phyloP scores from a whole-genome alignment of 1,139 yeast genomes.

The Debaryomyces psychrophilus region DNA sequence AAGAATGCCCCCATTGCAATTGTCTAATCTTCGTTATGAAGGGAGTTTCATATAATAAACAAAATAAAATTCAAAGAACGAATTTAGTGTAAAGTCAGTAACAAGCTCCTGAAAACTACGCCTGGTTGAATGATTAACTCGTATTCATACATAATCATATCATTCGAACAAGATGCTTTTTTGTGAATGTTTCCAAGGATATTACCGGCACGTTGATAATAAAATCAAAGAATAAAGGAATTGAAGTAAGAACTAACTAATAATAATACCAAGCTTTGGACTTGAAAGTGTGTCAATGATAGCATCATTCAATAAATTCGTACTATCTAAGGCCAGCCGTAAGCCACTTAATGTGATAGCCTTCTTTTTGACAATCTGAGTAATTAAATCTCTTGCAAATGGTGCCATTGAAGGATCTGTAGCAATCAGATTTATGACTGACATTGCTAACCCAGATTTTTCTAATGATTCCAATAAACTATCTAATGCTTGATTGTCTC shows the following conservation, averaged over 20 bases:
- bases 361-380: conserved; percentile 20
- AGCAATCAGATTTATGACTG: conserved; percentile 10
- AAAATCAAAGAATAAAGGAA: neutral
- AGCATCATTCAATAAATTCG: conserved; percentile 23
- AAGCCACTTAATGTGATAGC: conserved; percentile 21
- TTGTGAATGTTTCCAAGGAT: too few relatives aligned
- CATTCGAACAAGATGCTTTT: too few relatives aligned
- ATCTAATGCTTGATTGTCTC: conserved; percentile 13
- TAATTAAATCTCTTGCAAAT: conserved; percentile 25
- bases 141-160: too few relatives aligned
- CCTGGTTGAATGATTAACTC: too few relatives aligned
- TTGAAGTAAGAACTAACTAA: neutral
- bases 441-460: conserved; percentile 14
- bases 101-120: too few relatives aligned
- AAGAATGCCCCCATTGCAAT: too few relatives aligned
- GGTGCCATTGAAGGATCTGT: conserved; percentile 20
- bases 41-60: too few relatives aligned
- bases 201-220: neutral
- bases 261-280: conserved; percentile 18
- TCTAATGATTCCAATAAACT: conserved; percentile 13
- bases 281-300: conserved; percentile 20
- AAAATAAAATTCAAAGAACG: too few relatives aligned
- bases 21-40: too few relatives aligned
- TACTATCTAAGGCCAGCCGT: conserved; percentile 19
- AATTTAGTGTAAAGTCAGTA: too few relatives aligned